A percentile compares a stretch with the other conserved stretches of the same genome.
Evolutionary conservation across 1,284 basidiomycete species (phyloP).

Genomic region (Cryptococcus deneoformans): DNA sequence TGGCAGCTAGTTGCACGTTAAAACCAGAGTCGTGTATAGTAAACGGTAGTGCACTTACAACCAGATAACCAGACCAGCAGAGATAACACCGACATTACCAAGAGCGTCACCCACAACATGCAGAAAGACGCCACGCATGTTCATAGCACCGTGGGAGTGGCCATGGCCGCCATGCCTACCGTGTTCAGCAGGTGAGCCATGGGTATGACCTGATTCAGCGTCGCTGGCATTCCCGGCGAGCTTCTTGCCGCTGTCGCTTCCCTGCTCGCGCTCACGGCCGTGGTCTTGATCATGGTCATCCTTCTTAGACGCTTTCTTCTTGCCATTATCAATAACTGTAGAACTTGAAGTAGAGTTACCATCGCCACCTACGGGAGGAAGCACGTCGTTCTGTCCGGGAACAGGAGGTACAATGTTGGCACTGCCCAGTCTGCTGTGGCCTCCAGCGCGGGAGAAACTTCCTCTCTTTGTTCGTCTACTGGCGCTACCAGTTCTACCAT

Average conservation of each 20-base stretch:
- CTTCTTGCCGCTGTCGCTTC: constrained; percentile 27
- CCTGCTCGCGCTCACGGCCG: constrained; percentile 24
- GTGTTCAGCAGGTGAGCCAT: constrained; percentile 18
- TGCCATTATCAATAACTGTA: constrained; percentile 14
- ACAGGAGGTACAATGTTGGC: constrained; percentile 18
- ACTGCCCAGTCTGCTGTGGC: constrained; percentile 8
- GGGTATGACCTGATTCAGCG: constrained; percentile 22
- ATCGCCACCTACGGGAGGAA: constrained; percentile 16
- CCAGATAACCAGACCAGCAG: constrained; percentile 91
- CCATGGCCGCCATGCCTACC: constrained; percentile 43
- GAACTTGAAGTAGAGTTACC: background rate
- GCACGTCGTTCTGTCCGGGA: constrained; percentile 32
- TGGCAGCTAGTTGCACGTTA: constrained; percentile 22
- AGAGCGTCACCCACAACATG: constrained; percentile 97
- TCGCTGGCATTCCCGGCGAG: constrained; percentile 20
- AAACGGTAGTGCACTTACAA: constrained; percentile 48
- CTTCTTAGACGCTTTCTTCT: background rate
- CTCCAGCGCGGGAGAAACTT: constrained; percentile 16
- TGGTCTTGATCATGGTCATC: constrained; percentile 22
- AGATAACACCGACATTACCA: constrained; percentile 97
- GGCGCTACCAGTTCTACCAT: constrained; percentile 18
- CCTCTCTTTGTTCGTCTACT: constrained; percentile 17
- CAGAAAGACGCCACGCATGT: constrained; percentile 91
- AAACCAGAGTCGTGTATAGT: background rate
- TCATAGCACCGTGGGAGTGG: constrained; percentile 80